Evolutionary conservation across 768 basidiomycete genomes (phyloP).

Genomic region (Gymnopilus dilepis): DNA sequence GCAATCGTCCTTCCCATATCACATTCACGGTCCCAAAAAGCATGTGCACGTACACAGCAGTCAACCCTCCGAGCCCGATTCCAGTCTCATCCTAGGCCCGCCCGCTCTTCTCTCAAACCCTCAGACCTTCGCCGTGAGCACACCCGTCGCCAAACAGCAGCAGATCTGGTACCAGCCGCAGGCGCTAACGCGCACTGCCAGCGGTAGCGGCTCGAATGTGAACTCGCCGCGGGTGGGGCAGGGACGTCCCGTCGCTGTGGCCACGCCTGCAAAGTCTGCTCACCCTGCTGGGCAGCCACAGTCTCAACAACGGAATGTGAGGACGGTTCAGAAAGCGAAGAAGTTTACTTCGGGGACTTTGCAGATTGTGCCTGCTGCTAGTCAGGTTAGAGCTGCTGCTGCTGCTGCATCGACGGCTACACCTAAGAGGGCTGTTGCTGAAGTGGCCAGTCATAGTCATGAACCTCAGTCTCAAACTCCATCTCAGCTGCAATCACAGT

Average conservation of each 20-base stretch:
- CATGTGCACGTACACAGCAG: background rate
- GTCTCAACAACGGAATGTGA: background rate
- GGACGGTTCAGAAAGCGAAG: constrained; percentile 10
- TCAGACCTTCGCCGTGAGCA: constrained; percentile 28
- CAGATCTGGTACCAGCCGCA: constrained; percentile 43
- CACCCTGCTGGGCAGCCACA: background rate
- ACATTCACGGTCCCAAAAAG: constrained; percentile 19
- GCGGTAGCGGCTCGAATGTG: constrained; percentile 16
- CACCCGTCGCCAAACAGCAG: constrained; percentile 26
- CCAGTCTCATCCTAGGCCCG: constrained; percentile 13
- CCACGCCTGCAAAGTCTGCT: constrained; percentile 3
- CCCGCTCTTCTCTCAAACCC: constrained; percentile 20
- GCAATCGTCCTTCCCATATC: constrained; percentile 19
- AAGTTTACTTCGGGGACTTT: constrained; percentile 36
- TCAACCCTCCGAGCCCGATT: constrained; percentile 9
- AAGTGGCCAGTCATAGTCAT: constrained; percentile 7
- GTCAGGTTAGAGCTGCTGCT: background rate
- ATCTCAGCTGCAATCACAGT: background rate
- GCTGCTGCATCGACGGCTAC: background rate
- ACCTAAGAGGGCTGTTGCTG: too few relatives aligned
- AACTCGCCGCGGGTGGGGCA: background rate
- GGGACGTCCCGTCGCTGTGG: background rate
- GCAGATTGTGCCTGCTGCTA: constrained; percentile 23
- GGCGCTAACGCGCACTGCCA: constrained; percentile 17
- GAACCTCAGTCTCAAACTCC: too few relatives aligned